Conservation (phyloP, 257 asterid genomes). For the Solanum appendiculatum region DNA sequence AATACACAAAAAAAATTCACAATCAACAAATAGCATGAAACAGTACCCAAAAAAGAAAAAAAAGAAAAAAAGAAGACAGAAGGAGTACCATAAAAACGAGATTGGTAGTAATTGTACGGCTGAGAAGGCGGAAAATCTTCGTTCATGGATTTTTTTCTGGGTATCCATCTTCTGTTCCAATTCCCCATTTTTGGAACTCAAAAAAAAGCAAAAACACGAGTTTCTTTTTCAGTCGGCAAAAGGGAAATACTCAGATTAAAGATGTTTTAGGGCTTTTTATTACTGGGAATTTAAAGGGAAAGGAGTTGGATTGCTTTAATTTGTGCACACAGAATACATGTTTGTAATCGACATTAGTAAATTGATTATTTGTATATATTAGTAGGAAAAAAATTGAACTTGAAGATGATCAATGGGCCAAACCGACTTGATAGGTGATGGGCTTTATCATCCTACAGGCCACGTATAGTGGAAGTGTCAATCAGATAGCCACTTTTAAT, state of each 20-base stretch:
- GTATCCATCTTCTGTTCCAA: slow-evolving; percentile 57
- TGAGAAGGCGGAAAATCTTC: slow-evolving; percentile 34
- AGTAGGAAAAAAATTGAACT: not conserved
- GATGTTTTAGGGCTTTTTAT: not conserved
- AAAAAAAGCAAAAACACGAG: not conserved
- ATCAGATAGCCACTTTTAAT: not conserved
- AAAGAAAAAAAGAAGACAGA: not conserved
- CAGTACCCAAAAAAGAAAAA: not conserved
- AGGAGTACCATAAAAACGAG: slow-evolving; percentile 31
- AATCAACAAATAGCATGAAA: not conserved
- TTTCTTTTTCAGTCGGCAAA: not conserved
- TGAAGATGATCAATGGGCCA: not conserved
- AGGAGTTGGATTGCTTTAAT: not conserved
- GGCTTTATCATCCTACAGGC: not conserved
- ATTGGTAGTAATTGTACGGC: slow-evolving; percentile 14
- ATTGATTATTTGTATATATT: not conserved
- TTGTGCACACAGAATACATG: not conserved
- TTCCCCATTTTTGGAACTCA: slow-evolving; percentile 38
- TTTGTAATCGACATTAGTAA: not conserved
- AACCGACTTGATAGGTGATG: not conserved
- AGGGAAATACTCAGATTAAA: not conserved
- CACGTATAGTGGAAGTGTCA: not conserved
- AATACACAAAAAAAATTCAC: not conserved
- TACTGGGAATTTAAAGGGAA: not conserved
- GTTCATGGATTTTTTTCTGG: slow-evolving; percentile 29